Conservation (phyloP, 164 flowering plant genomes). For the Akebia trifoliata region DNA sequence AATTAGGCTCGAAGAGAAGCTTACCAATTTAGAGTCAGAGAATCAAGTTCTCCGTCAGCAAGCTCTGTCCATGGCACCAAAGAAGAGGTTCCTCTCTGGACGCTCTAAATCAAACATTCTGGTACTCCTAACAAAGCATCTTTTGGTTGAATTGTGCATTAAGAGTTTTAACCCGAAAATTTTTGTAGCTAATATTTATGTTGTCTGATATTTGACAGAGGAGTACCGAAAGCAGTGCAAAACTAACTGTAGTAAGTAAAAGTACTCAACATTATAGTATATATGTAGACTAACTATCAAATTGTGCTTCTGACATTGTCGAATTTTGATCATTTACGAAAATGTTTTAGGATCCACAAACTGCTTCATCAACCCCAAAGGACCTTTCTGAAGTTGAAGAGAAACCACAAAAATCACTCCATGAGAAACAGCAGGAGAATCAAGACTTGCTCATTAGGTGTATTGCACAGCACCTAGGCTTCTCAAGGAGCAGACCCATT, state of each 20-base stretch:
- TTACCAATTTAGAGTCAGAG: slow-evolving; percentile 82
- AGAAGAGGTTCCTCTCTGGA: slow-evolving; percentile 64
- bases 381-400: slow-evolving; percentile 77
- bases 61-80: slow-evolving; percentile 84
- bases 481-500: slow-evolving; percentile 76
- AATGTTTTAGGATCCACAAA: slow-evolving; percentile 58
- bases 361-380: slow-evolving; percentile 46
- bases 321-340: slow-evolving; percentile 10
- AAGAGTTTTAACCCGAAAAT: not conserved
- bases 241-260: slow-evolving; percentile 47
- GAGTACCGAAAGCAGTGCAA: slow-evolving; percentile 51
- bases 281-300: not conserved
- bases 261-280: not conserved
- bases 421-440: slow-evolving; percentile 93
- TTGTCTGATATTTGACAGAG: slow-evolving; percentile 41
- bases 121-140: slow-evolving; percentile 36
- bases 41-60: slow-evolving; percentile 97
- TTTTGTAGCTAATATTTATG: slow-evolving; percentile 7
- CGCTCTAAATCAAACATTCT: slow-evolving; percentile 83
- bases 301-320: not conserved
- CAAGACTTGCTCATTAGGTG: slow-evolving; percentile 78
- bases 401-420: slow-evolving; percentile 92
- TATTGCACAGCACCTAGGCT: slow-evolving; percentile 83
- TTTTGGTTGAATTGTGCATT: not conserved
- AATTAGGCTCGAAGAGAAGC: slow-evolving; percentile 91